These are phyloP conservation scores for Alnus rubra DNA, from an alignment of 306 rosid species.

Conservation along the genomic window DNA sequence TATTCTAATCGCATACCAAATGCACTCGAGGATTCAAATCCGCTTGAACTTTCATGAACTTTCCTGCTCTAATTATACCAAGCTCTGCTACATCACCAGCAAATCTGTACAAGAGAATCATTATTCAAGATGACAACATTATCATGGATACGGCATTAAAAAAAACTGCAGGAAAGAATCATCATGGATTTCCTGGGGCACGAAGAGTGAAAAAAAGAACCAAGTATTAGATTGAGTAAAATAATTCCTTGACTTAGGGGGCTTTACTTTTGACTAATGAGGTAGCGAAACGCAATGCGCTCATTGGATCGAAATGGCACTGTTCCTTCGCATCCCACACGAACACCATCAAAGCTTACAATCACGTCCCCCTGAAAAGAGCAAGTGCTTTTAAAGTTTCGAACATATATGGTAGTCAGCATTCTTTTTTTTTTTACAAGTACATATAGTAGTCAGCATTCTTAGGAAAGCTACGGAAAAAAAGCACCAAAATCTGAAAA, in stretches of 20 bases:
- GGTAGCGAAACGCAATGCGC: constrained; percentile 93
- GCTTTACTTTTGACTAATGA: constrained; percentile 89
- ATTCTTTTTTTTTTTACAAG: neutral
- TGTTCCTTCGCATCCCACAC: constrained; percentile 93
- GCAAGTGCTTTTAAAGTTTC: constrained; percentile 22
- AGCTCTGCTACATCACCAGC: constrained; percentile 88
- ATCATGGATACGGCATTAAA: neutral
- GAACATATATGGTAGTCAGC: neutral
- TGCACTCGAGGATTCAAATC: constrained; percentile 83
- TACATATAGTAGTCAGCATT: neutral
- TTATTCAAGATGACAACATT: neutral
- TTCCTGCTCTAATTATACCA: constrained; percentile 87
- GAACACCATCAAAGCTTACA: constrained; percentile 84
- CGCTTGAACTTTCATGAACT: constrained; percentile 54
- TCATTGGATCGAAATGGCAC: constrained; percentile 89
- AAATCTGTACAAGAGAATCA: constrained; percentile 64
- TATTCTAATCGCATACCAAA: constrained; percentile 54
- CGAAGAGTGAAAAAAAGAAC: constrained; percentile 1
- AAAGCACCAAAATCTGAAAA: neutral
- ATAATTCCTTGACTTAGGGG: constrained; percentile 11
- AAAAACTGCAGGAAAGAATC: neutral
- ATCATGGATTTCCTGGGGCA: neutral
- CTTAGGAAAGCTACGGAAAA: neutral
- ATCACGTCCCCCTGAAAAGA: constrained; percentile 91
- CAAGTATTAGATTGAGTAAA: constrained; percentile 6